phyloP scores from a whole-genome alignment of 257 asterid species.

The Salvia rosmarinus region DNA sequence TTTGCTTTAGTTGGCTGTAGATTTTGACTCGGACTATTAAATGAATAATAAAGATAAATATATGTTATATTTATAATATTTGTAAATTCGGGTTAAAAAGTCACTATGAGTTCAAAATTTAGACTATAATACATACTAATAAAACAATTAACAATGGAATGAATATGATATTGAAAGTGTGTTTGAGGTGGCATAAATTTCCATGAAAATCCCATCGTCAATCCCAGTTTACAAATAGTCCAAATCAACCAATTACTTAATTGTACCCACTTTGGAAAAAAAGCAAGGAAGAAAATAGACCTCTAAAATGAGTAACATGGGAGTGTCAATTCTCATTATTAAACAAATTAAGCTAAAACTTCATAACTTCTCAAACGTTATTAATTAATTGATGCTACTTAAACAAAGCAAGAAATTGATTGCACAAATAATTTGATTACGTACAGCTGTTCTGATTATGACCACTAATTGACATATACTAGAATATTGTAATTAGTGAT shows the following conservation, averaged over 20 bases:
- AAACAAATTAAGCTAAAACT: not conserved
- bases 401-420: not conserved
- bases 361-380: not conserved
- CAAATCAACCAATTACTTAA: conserved; percentile 34
- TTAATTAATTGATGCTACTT: no score
- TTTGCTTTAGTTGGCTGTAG: no score
- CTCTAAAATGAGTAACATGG: not conserved
- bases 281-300: not conserved
- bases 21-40: no score
- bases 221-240: not conserved
- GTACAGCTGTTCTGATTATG: conserved; percentile 25
- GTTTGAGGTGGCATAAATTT: not conserved
- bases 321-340: conserved; percentile 4
- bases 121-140: no score
- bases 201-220: not conserved
- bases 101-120: no score
- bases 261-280: conserved; percentile 35
- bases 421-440: conserved; percentile 9
- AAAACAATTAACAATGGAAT: no score
- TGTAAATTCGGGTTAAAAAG: no score
- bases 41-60: no score
- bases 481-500: not conserved
- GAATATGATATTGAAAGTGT: no score
- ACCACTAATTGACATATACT: not conserved
- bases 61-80: no score